Percentiles rank a stretch among this genome's conserved stretches.
phyloP scores from a whole-genome alignment of 2,329 filamentous ascomycete species.

The Fusarium subtropicale region DNA sequence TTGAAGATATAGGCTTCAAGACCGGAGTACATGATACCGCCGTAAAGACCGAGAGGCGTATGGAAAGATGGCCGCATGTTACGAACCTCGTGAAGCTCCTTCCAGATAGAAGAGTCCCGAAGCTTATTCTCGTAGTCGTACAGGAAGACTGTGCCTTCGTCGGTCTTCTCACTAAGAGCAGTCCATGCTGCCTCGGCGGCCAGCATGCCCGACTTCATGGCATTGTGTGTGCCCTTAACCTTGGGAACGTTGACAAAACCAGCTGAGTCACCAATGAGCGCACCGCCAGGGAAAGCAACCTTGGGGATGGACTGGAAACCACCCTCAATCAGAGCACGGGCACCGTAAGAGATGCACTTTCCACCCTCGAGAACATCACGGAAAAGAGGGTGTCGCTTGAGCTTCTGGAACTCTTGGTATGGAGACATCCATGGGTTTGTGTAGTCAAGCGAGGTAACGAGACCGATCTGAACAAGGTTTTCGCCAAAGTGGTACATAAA shows the following conservation, averaged over 20 bases:
- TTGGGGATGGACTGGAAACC: constrained; percentile 98
- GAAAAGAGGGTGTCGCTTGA: constrained; percentile 98
- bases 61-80: constrained; percentile 99
- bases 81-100: constrained; percentile 91
- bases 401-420: constrained; percentile 96
- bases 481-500: constrained; percentile 99
- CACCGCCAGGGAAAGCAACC: constrained; percentile 94
- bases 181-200: constrained; percentile 90
- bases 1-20: constrained; percentile 90
- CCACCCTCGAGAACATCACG: constrained; percentile 88
- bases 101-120: constrained; percentile 89
- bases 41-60: constrained; percentile 85
- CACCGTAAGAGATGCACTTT: constrained; percentile 97
- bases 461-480: constrained; percentile 90
- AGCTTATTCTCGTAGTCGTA: constrained; percentile 94
- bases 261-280: constrained; percentile 94
- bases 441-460: constrained; percentile 95
- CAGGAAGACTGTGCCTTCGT: constrained; percentile 83
- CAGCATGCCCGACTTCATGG: constrained; percentile 97
- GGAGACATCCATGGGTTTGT: constrained; percentile 96
- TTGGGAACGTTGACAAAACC: constrained; percentile 98
- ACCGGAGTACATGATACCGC: constrained; percentile 91
- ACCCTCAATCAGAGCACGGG: constrained; percentile 90
- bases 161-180: constrained; percentile 69
- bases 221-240: constrained; percentile 97